Conservation (phyloP, 2,329 filamentous ascomycete genomes). For the Teratosphaeriaceae sp. region DNA sequence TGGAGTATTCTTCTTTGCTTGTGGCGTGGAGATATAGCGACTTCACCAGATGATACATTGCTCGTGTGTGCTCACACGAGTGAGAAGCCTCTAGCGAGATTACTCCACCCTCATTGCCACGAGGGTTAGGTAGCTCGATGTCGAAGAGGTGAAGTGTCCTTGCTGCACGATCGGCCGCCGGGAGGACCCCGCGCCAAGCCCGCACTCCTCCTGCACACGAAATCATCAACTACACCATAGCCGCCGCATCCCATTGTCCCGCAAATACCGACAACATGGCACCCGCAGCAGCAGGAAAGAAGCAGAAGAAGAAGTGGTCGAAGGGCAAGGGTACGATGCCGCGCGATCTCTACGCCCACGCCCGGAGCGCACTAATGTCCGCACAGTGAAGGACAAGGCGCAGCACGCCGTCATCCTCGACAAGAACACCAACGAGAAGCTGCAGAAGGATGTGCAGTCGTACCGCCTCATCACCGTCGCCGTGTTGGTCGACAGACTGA, state of each 20-base stretch:
- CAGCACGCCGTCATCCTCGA: conserved; percentile 99
- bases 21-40: conserved; percentile 92
- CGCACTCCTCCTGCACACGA: neutral
- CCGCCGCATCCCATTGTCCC: neutral
- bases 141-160: neutral
- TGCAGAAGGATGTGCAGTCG: conserved; percentile 99
- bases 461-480: conserved; percentile 99
- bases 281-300: conserved; percentile 43
- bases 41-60: conserved; percentile 94
- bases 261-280: conserved; percentile 2
- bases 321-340: conserved; percentile 41
- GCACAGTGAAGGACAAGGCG: conserved; percentile 96
- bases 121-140: no score
- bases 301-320: conserved; percentile 78
- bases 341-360: neutral
- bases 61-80: no score
- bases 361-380: neutral
- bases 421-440: conserved; percentile 95
- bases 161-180: neutral
- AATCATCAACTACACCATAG: neutral
- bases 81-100: no score
- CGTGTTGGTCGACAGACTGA: conserved; percentile 97
- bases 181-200: neutral
- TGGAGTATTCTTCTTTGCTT: conserved; percentile 98
- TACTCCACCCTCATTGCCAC: no score